Evolutionary conservation across 805 yeast species (phyloP).

Genomic region (Myxozyma monticola): DNA sequence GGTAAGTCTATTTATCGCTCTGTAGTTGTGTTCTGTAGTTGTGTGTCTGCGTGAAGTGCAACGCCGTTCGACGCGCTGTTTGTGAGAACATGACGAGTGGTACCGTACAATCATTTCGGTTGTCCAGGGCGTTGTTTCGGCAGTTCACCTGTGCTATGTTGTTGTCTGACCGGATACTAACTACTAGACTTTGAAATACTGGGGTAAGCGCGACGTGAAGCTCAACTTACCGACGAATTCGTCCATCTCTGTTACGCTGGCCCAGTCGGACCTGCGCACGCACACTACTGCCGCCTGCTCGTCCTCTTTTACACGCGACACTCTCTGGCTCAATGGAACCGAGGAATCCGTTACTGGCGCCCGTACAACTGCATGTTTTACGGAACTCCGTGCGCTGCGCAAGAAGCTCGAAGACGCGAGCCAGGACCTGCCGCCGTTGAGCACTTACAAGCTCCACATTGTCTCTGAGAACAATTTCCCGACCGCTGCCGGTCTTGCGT

Average conservation of each 20-base stretch:
- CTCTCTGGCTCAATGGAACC: constrained; percentile 82
- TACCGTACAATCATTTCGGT: no score
- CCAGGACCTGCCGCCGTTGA: constrained; percentile 53
- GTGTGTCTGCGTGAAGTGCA: no score
- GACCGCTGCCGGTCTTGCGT: constrained; percentile 97
- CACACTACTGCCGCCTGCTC: constrained; percentile 83
- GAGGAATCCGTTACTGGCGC: constrained; percentile 66
- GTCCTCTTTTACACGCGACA: constrained; percentile 57
- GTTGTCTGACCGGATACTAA: neutral
- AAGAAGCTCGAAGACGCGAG: constrained; percentile 57
- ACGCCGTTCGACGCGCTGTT: no score
- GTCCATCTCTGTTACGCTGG: constrained; percentile 89
- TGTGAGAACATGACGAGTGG: no score
- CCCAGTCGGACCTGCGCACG: constrained; percentile 88
- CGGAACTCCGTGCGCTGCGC: constrained; percentile 72
- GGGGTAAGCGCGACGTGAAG: constrained; percentile 94
- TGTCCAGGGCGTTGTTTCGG: no score
- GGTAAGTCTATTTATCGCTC: constrained; percentile 46
- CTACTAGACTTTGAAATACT: constrained; percentile 82
- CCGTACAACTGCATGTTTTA: constrained; percentile 59
- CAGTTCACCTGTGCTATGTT: no score
- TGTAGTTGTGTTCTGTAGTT: neutral
- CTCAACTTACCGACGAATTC: constrained; percentile 95
- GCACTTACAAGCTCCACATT: constrained; percentile 68
- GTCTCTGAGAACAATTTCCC: constrained; percentile 97